phyloP scores from a whole-genome alignment of 129 eudicot genomes.

The Flaveria sonorensis region DNA sequence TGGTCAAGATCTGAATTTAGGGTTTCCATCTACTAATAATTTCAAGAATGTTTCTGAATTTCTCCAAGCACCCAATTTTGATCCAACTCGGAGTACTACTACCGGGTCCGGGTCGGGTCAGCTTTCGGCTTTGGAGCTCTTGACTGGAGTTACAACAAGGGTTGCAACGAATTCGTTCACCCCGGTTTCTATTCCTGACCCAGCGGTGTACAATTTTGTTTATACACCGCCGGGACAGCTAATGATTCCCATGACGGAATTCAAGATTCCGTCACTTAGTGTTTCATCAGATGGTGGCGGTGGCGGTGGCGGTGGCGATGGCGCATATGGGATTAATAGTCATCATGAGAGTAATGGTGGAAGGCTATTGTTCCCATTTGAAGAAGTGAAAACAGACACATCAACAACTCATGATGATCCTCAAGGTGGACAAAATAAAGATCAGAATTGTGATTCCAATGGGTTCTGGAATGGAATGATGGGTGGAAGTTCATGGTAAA shows the following conservation, averaged over 20 bases:
- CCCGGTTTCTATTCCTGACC: constrained; percentile 42
- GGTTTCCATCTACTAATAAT: constrained; percentile 46
- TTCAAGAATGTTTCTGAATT: constrained; percentile 57
- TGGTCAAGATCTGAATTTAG: constrained; percentile 81
- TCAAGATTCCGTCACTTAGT: constrained; percentile 5
- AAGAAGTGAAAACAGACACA: constrained; percentile 61
- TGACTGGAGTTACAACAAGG: constrained; percentile 61
- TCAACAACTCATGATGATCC: constrained; percentile 26
- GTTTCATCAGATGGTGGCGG: neutral
- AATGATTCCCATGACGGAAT: constrained; percentile 24
- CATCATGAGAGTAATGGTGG: constrained; percentile 28
- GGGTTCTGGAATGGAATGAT: constrained; percentile 78
- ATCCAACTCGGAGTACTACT: constrained; percentile 30
- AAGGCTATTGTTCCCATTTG: constrained; percentile 69
- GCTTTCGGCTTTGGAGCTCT: constrained; percentile 63
- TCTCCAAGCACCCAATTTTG: constrained; percentile 62
- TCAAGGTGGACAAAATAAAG: constrained; percentile 34
- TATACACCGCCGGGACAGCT: constrained; percentile 36
- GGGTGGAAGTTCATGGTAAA: constrained; percentile 82
- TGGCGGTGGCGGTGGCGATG: neutral
- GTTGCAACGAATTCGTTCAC: constrained; percentile 50
- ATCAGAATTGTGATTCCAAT: constrained; percentile 57
- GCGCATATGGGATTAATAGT: constrained; percentile 32
- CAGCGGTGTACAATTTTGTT: constrained; percentile 13
- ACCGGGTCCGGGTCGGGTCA: constrained; percentile 25